Evolutionary conservation across 768 basidiomycete species (phyloP), one percentile per base, ranked within the genome.

Genomic region (Kwoniella sp.): DNA sequence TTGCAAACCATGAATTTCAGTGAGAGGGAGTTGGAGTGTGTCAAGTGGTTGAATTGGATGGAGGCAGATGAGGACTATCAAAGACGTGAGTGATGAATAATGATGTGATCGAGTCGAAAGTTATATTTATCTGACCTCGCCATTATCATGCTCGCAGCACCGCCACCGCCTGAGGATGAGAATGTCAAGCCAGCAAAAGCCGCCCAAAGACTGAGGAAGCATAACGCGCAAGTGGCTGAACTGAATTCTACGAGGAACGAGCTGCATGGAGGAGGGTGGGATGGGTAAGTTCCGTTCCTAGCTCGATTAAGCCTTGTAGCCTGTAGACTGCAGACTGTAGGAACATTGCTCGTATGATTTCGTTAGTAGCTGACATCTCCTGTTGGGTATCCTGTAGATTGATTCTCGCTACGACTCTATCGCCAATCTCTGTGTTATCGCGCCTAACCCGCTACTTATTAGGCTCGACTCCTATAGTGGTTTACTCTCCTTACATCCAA

Each of bases 1-100:
- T 79, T 92, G 76, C 82, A 83, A 2, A 83, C 88, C 63, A 92
- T 98, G 91, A 98, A 98, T 80, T 92, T 93, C 73, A 81, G 85
- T 15, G 82, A 83, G 19, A 79, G 84, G 4, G 83, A 88, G 12
- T 81, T 80, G 50, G 86, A 87, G 0, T 73, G 70, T 58, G 69
- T 79, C 15, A 70, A 69, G 50, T 71, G 65, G 61, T 80, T 98
- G 21, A 96, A 96, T 77, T 99, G 95, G 95, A 90, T 90, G 24
- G 89, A 90, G 12, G 87, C 88, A 17, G 87, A 91, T 60, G 87
- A 88, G 73, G 85, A 87, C 21, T 90, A 93, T 69, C 83, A 81
- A 50, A 57, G 67, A 36, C 73, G 76, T 77, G 54, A 69, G 76
- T 70, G 24, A 21, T 37, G n/a, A n/a, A n/a, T n/a, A n/a, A n/a